Base-by-base conservation (phyloP, 768 basidiomycete genomes). In the Suillus clintonianus region DNA sequence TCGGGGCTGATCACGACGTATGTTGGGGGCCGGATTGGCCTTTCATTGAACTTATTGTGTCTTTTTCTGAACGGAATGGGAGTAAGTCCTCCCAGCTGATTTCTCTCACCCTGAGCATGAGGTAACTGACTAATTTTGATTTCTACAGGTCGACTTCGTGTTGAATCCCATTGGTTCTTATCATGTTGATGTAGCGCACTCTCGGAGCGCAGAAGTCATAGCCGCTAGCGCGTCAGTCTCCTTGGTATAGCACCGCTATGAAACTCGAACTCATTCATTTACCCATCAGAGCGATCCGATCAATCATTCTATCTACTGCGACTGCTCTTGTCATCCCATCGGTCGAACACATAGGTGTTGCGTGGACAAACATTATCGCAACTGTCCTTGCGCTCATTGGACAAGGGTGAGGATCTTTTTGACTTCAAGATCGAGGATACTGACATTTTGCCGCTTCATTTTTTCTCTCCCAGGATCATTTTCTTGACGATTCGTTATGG, bases 1-100 rank as follows among this genome's bases (percentile, higher is more conserved):
- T 80, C 77, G 5, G 87, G 86, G 0, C 59, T 87, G 0, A 68
- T 82, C 14, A 84, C 80, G 19, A 72, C 77, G 42, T 86, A 78
- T 68, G 77, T 88, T 3, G 72, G 76, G 8, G 84, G 85, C 0
- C 75, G 65, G 1, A 50, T 75, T 1, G 88, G 87, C 2, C 72
- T 89, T 22, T 70, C 71, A 1, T 64, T 85, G 7, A 83, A 82
- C 65, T 71, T 88, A 13, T n/a, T 83, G 0, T 85, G 81, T 60
- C 67, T 89, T 4, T 89, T 88, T 65, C 51, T 83, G 39, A 88
- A 86, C 64, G 84, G 87, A 14, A 57, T 88, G n/a, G 87, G 87
- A 32, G 88, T 88, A 68, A 43, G 78, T 75, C 24, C 24, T 10
- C 5, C 15, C 8, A 15, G 15, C 48, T 27, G 17, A 7, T 17